A percentile compares a stretch with the other conserved stretches of the same genome.
These are phyloP conservation scores for Pleurotus citrinopileatus DNA, from an alignment of 768 basidiomycete species.

Conservation along the genomic window DNA sequence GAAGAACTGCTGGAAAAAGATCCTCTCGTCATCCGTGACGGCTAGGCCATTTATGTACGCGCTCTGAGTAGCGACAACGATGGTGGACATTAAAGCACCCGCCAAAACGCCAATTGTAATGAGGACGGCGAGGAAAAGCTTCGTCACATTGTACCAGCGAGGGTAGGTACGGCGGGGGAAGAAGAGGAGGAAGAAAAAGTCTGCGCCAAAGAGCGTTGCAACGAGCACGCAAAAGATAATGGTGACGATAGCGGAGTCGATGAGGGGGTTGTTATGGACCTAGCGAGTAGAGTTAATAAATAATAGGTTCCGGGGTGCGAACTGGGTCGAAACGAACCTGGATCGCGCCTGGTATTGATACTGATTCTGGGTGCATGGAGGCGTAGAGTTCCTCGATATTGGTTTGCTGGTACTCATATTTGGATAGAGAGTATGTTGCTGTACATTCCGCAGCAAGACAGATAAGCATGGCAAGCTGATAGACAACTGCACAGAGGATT, in stretches of 20 bases:
- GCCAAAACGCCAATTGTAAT: conserved; percentile 25
- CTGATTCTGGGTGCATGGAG: neutral
- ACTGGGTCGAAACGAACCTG: conserved; percentile 12
- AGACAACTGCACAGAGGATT: conserved; percentile 1
- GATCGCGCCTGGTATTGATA: conserved; percentile 15
- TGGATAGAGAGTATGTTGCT: conserved; percentile 33
- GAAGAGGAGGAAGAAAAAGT: conserved; percentile 34
- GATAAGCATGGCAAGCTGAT: conserved; percentile 27
- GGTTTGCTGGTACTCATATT: conserved; percentile 28
- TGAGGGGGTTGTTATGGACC: conserved; percentile 27
- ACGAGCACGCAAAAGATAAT: conserved; percentile 34
- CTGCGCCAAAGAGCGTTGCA: conserved; percentile 32
- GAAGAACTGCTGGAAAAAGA: conserved; percentile 18
- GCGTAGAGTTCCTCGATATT: conserved; percentile 21
- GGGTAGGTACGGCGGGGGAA: conserved; percentile 30
- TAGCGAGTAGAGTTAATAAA: neutral
- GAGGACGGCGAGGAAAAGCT: conserved; percentile 19
- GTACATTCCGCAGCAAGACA: conserved; percentile 32
- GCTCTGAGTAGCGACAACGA: conserved; percentile 24
- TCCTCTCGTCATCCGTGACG: conserved; percentile 11
- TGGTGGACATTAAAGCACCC: conserved; percentile 27
- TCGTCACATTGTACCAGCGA: conserved; percentile 25
- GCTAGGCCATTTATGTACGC: conserved; percentile 25
- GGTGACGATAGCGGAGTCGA: conserved; percentile 25
- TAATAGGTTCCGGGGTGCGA: neutral